Base-by-base conservation (phyloP, 2,329 filamentous ascomycete species). In the Domatiomyces globalis region DNA sequence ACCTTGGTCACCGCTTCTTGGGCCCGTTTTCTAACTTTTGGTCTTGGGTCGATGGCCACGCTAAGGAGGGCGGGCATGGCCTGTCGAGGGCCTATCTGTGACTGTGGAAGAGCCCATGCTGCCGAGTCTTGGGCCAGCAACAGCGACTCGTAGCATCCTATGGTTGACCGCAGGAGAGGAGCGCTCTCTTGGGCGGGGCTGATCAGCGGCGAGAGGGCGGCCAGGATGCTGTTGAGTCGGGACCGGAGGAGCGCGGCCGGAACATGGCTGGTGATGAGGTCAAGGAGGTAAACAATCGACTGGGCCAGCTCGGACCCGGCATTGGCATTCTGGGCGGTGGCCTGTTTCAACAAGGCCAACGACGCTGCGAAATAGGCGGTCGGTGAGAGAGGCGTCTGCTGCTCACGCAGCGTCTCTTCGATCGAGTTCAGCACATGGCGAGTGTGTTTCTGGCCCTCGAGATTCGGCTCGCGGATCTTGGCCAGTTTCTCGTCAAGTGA, bases 331-430 rank as follows among this genome's bases (percentile, higher is more conserved):
- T 68, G 74, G 42, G 76, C 79, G 50, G 85, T 77, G 25, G 87
- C 83, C 69, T 94, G 85, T 61, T 81, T 79, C 2, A 98, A 79
- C 2, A 98, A 78, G 39, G 89, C 87, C 45, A 98, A 77, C 4
- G 98, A 80, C n/a, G 92, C 89, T 15, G 89, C 89, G 65, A 96
- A 95, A 71, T 96, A 98, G 55, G 85, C 87, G 15, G 92, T 95
- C 20, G 92, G 79, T 1, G 87, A 89, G 54, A 83, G 77, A 52
- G 87, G 80, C 52, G 85, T 83, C 63, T 90, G 85, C 67, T 95
- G 87, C 62, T 90, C 85, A 66, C 84, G 83, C 53, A 98, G 80
- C 43, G 88, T 95, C 61, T 94, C 85, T 68, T 98, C 92, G 63
- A 98, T 85, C 56, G 90, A 89, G 60, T 83, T 81, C 58, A 98